Base-by-base conservation (phyloP, 768 basidiomycete genomes). In the Rhodosporidiobolus odoratus region DNA sequence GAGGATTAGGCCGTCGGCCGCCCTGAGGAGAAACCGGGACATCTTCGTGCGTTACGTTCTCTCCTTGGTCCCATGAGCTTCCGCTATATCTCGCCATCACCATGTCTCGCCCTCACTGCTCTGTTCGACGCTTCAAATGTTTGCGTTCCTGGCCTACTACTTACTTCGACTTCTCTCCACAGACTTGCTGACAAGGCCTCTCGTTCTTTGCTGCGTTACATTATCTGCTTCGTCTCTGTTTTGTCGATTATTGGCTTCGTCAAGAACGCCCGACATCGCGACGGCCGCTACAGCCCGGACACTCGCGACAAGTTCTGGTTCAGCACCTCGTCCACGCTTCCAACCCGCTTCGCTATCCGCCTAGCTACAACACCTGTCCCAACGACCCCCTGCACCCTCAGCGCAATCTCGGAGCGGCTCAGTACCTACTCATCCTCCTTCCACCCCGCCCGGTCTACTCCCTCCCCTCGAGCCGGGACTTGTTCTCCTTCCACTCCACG, bases 401-500 rank as follows among this genome's bases (percentile, higher is more conserved):
- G n/a, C 52, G 13, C 15, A 16, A 9, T 9, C 48, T n/a, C 9
- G 21, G 15, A 15, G 27, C 9, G 12, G 15, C 48, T 35, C 4
- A 9, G n/a, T n/a, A n/a, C 48, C 47, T 4, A 7, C 43, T 62
- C 45, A 79, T 79, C 66, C 77, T 80, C 9, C 78, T 89, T 41
- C 45, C 21, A 0, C 15, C 5, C 10, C 47, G 52, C 52, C 40
- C n/a, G n/a, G 47, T 21, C 47, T 62, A 48, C 34, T 17, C 30
- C 37, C 59, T 89, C 10, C 61, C 58, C 60, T 72, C 78, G 3
- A 69, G 78, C 5, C 78, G n/a, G n/a, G n/a, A n/a, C 85, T 59
- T 71, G 77, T 19, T 87, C 90, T 87, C 77, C 83, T 92, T 50
- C 84, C 92, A 17, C 90, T 93, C 78, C 92, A 94, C 78, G 90